phyloP scores from a whole-genome alignment of 805 yeast species.

The Cyberlindnera sargentensis region DNA sequence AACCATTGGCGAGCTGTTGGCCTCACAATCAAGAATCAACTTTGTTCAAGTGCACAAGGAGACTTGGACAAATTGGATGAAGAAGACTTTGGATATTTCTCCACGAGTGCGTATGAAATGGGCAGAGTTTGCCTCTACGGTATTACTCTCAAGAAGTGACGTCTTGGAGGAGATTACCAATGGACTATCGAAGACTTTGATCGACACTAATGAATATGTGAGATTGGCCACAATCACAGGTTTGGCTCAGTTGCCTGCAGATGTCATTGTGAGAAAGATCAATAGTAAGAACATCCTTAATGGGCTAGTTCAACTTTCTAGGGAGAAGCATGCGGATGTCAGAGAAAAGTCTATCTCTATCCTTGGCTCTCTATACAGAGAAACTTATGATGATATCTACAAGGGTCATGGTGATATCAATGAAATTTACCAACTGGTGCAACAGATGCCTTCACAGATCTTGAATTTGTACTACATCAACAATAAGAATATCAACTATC shows the following conservation, averaged over 20 bases:
- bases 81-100: conserved; percentile 64
- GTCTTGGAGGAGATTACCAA: conserved; percentile 42
- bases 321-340: conserved; percentile 65
- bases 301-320: conserved; percentile 52
- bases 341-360: conserved; percentile 52
- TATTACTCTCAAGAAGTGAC: conserved; percentile 40
- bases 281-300: conserved; percentile 40
- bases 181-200: conserved; percentile 59
- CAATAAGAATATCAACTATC: conserved; percentile 55
- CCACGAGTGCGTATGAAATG: conserved; percentile 60
- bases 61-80: conserved; percentile 66
- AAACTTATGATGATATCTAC: conserved; percentile 29
- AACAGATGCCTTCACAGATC: conserved; percentile 55
- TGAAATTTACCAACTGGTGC: conserved; percentile 25
- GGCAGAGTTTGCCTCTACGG: conserved; percentile 50
- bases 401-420: conserved; percentile 14
- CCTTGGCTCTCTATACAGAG: conserved; percentile 49
- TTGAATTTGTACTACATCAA: conserved; percentile 68
- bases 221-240: conserved; percentile 54
- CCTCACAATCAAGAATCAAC: conserved; percentile 42
- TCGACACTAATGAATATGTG: conserved; percentile 71
- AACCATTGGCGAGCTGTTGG: conserved; percentile 61
- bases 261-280: conserved; percentile 40
- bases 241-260: conserved; percentile 39
- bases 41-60: conserved; percentile 52